Evolutionary conservation across 441 rosid genomes (phyloP), one percentile per base, ranked within the genome.

Genomic region (Croton laevigatus): DNA sequence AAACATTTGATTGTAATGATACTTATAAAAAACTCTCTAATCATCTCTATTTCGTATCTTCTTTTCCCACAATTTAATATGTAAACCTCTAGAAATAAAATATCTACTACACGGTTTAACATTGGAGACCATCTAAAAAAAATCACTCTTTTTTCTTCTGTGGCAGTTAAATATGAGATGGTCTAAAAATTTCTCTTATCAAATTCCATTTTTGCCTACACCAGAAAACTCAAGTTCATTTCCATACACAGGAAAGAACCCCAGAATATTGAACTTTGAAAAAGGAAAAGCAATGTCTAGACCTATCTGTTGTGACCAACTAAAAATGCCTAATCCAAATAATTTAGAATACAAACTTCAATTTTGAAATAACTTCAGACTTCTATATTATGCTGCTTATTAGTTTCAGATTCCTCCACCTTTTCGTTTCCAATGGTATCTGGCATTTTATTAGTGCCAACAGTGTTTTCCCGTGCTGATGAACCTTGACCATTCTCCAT

Each of bases 401-500:
- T 17, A 17, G 51, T 55, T 19, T 75, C 75, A 3, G 66, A 37
- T 53, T 69, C 72, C 38, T 75, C 54, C 2, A 27, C 63, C 42
- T 62, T 57, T 8, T 32, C 71, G 34, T 13, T 37, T 38, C 64
- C 75, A 10, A 72, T 66, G 60, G 36, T 61, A 65, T 53, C 78
- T 51, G 40, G 51, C 20, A 59, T 69, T 61, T 40, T 78, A 55
- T 54, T 75, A 20, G 46, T 63, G 42, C 59, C 66, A 20, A 53
- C 4, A 51, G 23, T 19, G 63, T 65, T 72, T 81, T 73, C 82
- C 5, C 19, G 79, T 19, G 38, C 23, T 8, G 62, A 16, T 17
- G 79, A 48, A 11, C 48, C 77, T 36, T 78, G 61, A 49, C 69
- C 71, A 1, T 73, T 64, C 20, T 73, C 88, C 75, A 70, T 65